phyloP scores from a whole-genome alignment of 2,329 filamentous ascomycete species.

The Ophiosphaerella korrae region DNA sequence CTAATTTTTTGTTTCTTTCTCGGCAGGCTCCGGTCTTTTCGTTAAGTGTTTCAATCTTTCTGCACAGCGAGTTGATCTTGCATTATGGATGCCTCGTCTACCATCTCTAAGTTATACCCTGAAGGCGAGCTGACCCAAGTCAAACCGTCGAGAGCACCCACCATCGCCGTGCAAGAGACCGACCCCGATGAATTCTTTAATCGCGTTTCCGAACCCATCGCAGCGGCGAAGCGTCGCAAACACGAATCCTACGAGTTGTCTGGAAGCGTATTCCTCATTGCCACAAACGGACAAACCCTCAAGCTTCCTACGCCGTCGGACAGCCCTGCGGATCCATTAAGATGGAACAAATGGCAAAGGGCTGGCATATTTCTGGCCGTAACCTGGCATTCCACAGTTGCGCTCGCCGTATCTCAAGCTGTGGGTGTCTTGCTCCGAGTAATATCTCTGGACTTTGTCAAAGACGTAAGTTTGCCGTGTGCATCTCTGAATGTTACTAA shows the following conservation, averaged over 20 bases:
- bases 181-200: too few species aligned
- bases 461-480: conserved; percentile 11
- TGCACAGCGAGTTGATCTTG: too few species aligned
- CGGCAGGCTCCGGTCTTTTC: too few species aligned
- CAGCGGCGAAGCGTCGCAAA: conserved; percentile 9
- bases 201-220: neutral
- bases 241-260: conserved; percentile 32
- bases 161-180: too few species aligned
- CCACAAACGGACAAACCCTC: conserved; percentile 26
- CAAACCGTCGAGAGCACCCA: too few species aligned
- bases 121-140: too few species aligned
- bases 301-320: conserved; percentile 32
- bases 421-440: conserved; percentile 19
- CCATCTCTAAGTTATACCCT: too few species aligned
- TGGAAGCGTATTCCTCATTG: conserved; percentile 33
- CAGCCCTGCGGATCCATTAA: conserved; percentile 29
- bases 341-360: conserved; percentile 29
- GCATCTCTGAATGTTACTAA: neutral
- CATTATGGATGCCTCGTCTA: too few species aligned
- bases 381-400: conserved; percentile 16
- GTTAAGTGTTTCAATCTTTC: too few species aligned
- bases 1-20: too few species aligned
- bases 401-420: conserved; percentile 25
- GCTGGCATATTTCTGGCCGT: conserved; percentile 23
- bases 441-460: conserved; percentile 17